These are phyloP conservation scores for Globisporangium sylvaticum DNA, from an alignment of 352 stramenopile species.

Conservation along the genomic window DNA sequence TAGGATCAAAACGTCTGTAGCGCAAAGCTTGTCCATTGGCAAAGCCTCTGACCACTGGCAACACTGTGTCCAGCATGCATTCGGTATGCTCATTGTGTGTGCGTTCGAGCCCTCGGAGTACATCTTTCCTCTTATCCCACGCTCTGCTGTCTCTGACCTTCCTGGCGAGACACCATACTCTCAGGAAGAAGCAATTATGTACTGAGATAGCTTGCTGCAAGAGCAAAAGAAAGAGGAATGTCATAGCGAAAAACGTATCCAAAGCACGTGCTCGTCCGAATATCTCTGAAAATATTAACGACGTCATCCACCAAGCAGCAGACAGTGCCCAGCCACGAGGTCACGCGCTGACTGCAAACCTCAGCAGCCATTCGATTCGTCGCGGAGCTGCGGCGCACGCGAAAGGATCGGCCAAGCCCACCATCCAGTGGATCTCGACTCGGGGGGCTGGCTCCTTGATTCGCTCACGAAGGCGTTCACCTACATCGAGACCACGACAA, in stretches of 20 bases:
- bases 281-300: background rate
- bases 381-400: constrained; percentile 11
- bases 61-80: constrained; percentile 8
- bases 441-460: constrained; percentile 13
- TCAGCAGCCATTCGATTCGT: constrained; percentile 2
- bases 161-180: background rate
- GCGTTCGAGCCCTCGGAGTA: constrained; percentile 9
- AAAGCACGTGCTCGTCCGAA: background rate
- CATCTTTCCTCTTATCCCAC: constrained; percentile 6
- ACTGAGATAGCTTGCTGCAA: background rate
- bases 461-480: constrained; percentile 21
- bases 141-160: background rate
- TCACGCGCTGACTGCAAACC: background rate
- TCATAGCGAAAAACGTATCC: background rate
- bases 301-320: background rate
- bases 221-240: background rate
- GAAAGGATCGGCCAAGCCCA: constrained; percentile 16
- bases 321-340: background rate
- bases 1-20: constrained; percentile 10
- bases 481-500: constrained; percentile 23
- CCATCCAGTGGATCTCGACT: constrained; percentile 21
- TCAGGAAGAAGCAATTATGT: background rate
- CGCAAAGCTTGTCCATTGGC: constrained; percentile 11
- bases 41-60: constrained; percentile 9
- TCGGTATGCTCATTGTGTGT: constrained; percentile 13